Conservation (phyloP, 2,329 filamentous ascomycete species). For the Phoma sp. region DNA sequence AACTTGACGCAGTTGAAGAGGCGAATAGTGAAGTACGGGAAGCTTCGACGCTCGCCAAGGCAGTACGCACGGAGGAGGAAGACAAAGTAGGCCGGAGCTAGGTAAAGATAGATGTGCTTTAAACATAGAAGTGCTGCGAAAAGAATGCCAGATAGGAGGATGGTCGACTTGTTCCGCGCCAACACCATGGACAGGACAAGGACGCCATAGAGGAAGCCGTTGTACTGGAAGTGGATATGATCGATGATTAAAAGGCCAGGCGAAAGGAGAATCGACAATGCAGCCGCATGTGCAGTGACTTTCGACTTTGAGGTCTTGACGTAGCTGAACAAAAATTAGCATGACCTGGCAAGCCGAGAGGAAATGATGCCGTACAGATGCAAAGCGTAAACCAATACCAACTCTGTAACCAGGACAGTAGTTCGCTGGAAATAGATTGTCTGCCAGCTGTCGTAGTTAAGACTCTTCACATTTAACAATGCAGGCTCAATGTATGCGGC, state of each 20-base stretch:
- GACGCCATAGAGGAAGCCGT: conserved; percentile 93
- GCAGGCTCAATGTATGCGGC: conserved; percentile 78
- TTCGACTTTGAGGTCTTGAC: conserved; percentile 78
- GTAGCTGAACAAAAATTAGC: conserved; percentile 62
- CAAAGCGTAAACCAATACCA: conserved; percentile 83
- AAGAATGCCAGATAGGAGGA: conserved; percentile 79
- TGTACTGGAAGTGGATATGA: conserved; percentile 99
- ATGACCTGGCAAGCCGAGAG: not conserved
- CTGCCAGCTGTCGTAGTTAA: conserved; percentile 90
- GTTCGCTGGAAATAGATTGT: conserved; percentile 91
- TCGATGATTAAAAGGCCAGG: conserved; percentile 96
- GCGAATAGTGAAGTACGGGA: conserved; percentile 70
- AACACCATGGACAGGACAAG: conserved; percentile 86
- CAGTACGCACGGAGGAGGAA: conserved; percentile 91
- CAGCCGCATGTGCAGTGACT: conserved; percentile 81
- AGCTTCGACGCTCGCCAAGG: conserved; percentile 76
- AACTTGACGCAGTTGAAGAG: conserved; percentile 85
- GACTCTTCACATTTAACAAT: conserved; percentile 82
- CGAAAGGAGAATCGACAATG: conserved; percentile 87
- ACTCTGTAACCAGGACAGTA: conserved; percentile 86
- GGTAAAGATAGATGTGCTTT: conserved; percentile 98
- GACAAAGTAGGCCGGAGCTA: conserved; percentile 94
- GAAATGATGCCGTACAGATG: conserved; percentile 64
- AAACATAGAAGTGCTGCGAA: conserved; percentile 89
- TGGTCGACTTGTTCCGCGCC: conserved; percentile 75